Evolutionary conservation across 78 protist genomes (phyloP), one percentile per base, ranked within the genome.

Genomic region (Monocercomonoides exilis): DNA sequence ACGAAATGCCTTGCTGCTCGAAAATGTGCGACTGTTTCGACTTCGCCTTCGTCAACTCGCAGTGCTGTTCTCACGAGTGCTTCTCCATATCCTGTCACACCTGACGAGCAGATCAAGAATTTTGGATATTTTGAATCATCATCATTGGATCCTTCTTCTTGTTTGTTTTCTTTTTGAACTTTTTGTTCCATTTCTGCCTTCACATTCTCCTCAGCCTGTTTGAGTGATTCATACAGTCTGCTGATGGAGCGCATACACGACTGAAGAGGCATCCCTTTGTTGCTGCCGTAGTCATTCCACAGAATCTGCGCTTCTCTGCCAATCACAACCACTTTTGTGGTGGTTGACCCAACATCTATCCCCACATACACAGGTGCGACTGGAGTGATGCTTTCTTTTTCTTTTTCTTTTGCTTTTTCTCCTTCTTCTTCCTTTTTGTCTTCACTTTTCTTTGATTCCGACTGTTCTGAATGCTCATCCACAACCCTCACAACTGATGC

Each of bases 11-110:
- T 44, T 5, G 89, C 89, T 1, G 85, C 89, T 33, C 81, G 4
- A 35, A 21, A 34, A 43, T 87, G 89, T 4, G 45, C 2, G n/a
- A 87, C 89, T 2, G 89, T 87, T 64, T 87, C 89, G 41, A 87
- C 34, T 43, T 5, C 89, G 3, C 81, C 81, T 3, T 0, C 2
- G 81, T 87, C 89, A 0, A 77, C 77, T 1, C 43, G 43, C 1
- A 87, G 45, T 43, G 41, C 79, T 1, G 79, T 0, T 43, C 42
- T 2, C 43, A 87, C 1, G 41, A 87, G 64, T 1, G 0, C 5
- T 45, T 87, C 89, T 2, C 89, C 89, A 43, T 87, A 87, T 0
- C 89, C 89, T 11, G 89, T 87, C 41, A 46, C 77, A 85, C 88
- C 44, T 34, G 81, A 38, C 77, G 44, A 5, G 34, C 4, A 45